Evolutionary conservation across 2,329 filamentous ascomycete species (phyloP).

Genomic region (Hypoxylon sp.): DNA sequence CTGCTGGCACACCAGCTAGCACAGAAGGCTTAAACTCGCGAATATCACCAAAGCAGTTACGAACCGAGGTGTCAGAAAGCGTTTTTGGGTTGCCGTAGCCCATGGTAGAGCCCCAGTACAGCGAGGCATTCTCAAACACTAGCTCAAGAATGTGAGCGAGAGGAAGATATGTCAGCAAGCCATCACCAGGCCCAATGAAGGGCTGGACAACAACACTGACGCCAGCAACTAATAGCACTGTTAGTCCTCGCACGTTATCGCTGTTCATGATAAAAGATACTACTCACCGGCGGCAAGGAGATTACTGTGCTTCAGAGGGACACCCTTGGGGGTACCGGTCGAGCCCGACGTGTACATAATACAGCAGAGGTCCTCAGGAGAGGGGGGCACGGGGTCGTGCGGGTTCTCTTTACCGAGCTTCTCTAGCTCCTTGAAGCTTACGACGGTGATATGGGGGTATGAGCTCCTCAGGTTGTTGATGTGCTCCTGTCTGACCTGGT

Average conservation of each 20-base stretch:
- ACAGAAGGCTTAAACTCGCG: slow-evolving; percentile 84
- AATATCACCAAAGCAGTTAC: slow-evolving; percentile 89
- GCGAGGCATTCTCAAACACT: slow-evolving; percentile 83
- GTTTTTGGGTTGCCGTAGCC: slow-evolving; percentile 89
- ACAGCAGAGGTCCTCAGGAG: slow-evolving; percentile 78
- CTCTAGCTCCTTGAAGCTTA: slow-evolving; percentile 60
- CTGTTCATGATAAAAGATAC: neutral
- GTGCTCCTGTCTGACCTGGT: slow-evolving; percentile 59
- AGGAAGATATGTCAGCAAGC: slow-evolving; percentile 83
- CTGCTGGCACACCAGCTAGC: slow-evolving; percentile 85
- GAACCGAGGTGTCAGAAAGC: slow-evolving; percentile 80
- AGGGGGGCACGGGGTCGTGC: slow-evolving; percentile 72
- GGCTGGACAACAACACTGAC: slow-evolving; percentile 78
- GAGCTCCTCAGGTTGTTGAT: slow-evolving; percentile 59
- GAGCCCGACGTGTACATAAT: slow-evolving; percentile 79
- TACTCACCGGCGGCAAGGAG: slow-evolving; percentile 76
- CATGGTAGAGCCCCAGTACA: slow-evolving; percentile 89
- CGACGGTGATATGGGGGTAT: slow-evolving; percentile 56
- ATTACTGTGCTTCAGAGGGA: slow-evolving; percentile 76
- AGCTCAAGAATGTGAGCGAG: slow-evolving; percentile 90
- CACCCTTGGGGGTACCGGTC: slow-evolving; percentile 84
- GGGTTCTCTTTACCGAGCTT: slow-evolving; percentile 68
- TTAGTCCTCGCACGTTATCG: slow-evolving; percentile 12
- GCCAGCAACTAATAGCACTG: slow-evolving; percentile 68
- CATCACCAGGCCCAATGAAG: slow-evolving; percentile 80